Evolutionary conservation across 2,329 filamentous ascomycete species (phyloP).

Genomic region (Ascochyta fabae): DNA sequence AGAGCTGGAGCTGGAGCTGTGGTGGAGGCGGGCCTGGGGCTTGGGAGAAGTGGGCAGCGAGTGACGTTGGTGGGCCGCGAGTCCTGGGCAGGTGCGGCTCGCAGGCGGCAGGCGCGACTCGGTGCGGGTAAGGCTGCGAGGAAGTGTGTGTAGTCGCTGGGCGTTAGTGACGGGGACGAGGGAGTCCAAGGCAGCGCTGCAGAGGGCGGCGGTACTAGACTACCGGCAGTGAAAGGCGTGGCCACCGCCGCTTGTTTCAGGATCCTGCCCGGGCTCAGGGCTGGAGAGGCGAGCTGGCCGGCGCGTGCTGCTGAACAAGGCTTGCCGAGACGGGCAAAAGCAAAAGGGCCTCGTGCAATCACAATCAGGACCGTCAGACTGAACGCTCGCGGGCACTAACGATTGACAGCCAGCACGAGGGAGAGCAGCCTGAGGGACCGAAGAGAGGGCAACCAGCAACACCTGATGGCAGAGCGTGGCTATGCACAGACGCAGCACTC

Average conservation of each 20-base stretch:
- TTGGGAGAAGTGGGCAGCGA: conserved; percentile 21
- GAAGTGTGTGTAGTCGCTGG: not conserved
- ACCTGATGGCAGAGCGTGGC: no score
- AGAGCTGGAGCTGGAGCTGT: not conserved
- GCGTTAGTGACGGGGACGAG: not conserved
- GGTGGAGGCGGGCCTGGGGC: conserved; percentile 14
- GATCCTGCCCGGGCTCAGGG: conserved; percentile 9
- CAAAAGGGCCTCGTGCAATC: conserved; percentile 19
- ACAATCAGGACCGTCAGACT: conserved; percentile 10
- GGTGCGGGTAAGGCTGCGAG: conserved; percentile 12
- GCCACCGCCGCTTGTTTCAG: conserved; percentile 32
- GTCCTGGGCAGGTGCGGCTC: conserved; percentile 35
- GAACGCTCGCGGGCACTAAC: conserved; percentile 13
- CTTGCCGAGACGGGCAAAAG: conserved; percentile 36
- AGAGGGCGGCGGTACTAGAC: not conserved
- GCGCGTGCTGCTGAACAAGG: conserved; percentile 40
- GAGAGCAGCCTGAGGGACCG: conserved; percentile 9
- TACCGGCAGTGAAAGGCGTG: conserved; percentile 21
- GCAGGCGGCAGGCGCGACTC: conserved; percentile 27
- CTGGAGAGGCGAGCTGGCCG: conserved; percentile 23
- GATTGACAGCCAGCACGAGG: conserved; percentile 11
- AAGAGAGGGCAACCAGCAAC: not conserved
- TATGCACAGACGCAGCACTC: not conserved
- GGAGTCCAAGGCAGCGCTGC: not conserved
- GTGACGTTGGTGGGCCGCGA: conserved; percentile 39